Conservation (phyloP, 2,329 filamentous ascomycete genomes). For the Arthrobotrys sinensis region DNA sequence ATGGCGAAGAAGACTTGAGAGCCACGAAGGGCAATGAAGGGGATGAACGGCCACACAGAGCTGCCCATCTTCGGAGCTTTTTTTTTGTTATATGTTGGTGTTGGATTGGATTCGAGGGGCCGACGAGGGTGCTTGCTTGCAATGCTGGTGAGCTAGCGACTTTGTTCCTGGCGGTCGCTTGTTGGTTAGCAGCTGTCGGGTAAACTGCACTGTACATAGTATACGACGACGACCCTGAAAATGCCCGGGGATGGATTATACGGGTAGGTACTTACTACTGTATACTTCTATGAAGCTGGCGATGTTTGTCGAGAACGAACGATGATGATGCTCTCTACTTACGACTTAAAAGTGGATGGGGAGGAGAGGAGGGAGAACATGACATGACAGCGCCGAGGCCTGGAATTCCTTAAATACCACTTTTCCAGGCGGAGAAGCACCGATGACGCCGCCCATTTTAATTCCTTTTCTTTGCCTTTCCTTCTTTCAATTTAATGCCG, state of each 20-base stretch:
- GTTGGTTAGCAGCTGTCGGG: slow-evolving; percentile 25
- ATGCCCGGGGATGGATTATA: too few relatives aligned
- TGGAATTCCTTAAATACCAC: slow-evolving; percentile 33
- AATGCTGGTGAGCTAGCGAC: slow-evolving; percentile 1
- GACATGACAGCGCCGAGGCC: slow-evolving; percentile 2
- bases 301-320: neutral
- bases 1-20: slow-evolving; percentile 65
- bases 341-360: neutral
- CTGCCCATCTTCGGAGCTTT: slow-evolving; percentile 9
- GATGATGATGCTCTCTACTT: neutral
- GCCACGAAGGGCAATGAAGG: slow-evolving; percentile 63
- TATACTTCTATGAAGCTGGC: neutral
- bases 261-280: neutral
- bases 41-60: slow-evolving; percentile 59
- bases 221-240: too few relatives aligned
- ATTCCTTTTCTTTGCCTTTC: slow-evolving; percentile 14
- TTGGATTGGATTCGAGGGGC: neutral
- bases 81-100: slow-evolving; percentile 1
- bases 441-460: slow-evolving; percentile 23
- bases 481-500: neutral
- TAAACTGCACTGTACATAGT: slow-evolving; percentile 15
- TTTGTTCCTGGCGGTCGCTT: slow-evolving; percentile 4
- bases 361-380: neutral
- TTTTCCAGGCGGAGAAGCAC: slow-evolving; percentile 9
- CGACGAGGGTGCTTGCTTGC: neutral